phyloP scores from a whole-genome alignment of 495 filamentous ascomycete genomes.

The Extremus antarcticus region DNA sequence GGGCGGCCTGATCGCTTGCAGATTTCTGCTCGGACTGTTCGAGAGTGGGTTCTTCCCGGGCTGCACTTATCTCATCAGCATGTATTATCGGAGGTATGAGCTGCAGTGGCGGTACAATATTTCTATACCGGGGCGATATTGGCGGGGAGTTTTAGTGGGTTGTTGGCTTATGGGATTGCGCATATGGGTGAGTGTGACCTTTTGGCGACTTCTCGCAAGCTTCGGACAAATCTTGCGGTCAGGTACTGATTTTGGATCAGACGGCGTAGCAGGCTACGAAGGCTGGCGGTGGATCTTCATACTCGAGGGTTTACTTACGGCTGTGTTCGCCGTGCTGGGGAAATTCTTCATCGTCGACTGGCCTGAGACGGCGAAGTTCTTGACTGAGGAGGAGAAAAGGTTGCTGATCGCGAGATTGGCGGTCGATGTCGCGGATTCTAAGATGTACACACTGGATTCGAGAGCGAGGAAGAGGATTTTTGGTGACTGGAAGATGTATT shows the following conservation, averaged over 20 bases:
- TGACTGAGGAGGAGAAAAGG: slow-evolving; percentile 29
- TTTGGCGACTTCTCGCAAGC: too few species aligned
- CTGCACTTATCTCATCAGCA: slow-evolving; percentile 31
- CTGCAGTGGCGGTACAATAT: slow-evolving; percentile 46
- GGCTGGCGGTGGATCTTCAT: slow-evolving; percentile 19
- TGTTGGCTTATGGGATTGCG: slow-evolving; percentile 50
- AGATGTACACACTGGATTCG: slow-evolving; percentile 34
- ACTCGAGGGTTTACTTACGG: slow-evolving; percentile 31
- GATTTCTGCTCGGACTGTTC: slow-evolving; percentile 48
- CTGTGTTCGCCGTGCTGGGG: slow-evolving; percentile 30
- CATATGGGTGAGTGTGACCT: slow-evolving; percentile 48
- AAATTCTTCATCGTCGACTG: slow-evolving; percentile 37
- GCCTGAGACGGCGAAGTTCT: slow-evolving; percentile 33
- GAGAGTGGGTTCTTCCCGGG: slow-evolving; percentile 42
- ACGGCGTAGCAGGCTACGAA: background rate
- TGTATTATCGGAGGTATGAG: slow-evolving; percentile 55
- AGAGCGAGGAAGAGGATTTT: slow-evolving; percentile 23
- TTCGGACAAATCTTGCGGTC: too few species aligned
- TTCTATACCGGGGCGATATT: slow-evolving; percentile 49
- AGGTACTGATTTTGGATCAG: slow-evolving; percentile 28
- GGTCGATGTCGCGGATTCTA: slow-evolving; percentile 30
- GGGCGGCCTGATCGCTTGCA: slow-evolving; percentile 44
- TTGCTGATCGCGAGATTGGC: slow-evolving; percentile 30
- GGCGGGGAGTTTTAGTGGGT: slow-evolving; percentile 50
- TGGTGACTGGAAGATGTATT: slow-evolving; percentile 27